Conservation (phyloP, 2,329 filamentous ascomycete species). For the Thielaviopsis euricoi region DNA sequence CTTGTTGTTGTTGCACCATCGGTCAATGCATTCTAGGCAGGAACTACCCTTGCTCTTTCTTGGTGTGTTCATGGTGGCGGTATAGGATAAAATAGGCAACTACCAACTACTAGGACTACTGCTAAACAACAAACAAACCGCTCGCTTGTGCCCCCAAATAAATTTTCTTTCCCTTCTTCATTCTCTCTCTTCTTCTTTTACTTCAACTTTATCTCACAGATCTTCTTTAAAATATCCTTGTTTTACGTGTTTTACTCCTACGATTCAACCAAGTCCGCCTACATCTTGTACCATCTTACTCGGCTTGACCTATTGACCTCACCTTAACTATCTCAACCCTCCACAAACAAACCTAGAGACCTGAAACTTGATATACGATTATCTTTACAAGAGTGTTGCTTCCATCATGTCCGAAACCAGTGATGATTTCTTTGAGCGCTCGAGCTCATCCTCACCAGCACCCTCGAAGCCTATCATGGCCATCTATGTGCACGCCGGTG, state of each 20-base stretch:
- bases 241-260: background rate
- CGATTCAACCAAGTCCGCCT: background rate
- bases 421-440: background rate
- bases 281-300: background rate
- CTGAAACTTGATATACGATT: background rate
- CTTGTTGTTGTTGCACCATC: background rate
- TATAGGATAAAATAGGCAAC: background rate
- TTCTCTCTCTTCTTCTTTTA: background rate
- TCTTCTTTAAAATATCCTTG: background rate
- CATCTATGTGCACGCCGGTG: slow-evolving; percentile 91
- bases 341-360: background rate
- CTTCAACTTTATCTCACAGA: background rate
- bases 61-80: background rate
- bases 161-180: background rate
- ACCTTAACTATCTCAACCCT: background rate
- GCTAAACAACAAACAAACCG: background rate
- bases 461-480: slow-evolving; percentile 35
- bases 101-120: background rate
- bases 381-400: background rate
- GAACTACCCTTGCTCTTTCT: background rate
- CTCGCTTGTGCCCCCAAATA: background rate
- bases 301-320: background rate
- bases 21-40: background rate
- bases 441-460: background rate
- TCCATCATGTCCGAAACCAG: slow-evolving; percentile 2